A percentile compares a stretch with the other conserved stretches of the same genome.
Evolutionary conservation across 225 moss, liverwort and hornwort genomes (phyloP).

Genomic region (Marchantia paleacea): DNA sequence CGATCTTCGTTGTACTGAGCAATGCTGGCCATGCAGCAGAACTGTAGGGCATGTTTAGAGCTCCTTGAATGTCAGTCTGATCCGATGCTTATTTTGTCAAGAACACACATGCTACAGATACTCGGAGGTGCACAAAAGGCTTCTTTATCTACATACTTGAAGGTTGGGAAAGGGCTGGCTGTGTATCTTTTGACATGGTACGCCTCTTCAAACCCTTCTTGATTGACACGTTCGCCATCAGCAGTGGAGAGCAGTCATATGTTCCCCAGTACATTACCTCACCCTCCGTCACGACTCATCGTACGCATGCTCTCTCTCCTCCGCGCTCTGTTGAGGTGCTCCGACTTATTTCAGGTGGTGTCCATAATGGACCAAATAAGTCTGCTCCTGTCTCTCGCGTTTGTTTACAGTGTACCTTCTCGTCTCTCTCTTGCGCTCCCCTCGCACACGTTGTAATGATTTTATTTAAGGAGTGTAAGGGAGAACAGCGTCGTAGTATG

Average conservation of each 20-base stretch:
- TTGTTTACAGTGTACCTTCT: constrained; percentile 1
- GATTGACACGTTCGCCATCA: background rate
- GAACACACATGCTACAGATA: background rate
- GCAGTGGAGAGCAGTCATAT: background rate
- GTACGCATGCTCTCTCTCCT: background rate
- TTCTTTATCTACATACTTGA: too few relatives aligned
- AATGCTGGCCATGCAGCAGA: background rate
- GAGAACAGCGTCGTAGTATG: background rate
- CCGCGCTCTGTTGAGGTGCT: background rate
- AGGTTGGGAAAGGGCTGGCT: too few relatives aligned
- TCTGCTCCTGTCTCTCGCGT: background rate
- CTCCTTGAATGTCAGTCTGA: background rate
- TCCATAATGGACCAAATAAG: background rate
- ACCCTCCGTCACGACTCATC: background rate
- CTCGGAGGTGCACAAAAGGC: too few relatives aligned
- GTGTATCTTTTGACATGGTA: background rate
- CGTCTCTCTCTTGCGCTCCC: background rate
- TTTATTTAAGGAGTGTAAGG: background rate
- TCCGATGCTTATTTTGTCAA: background rate
- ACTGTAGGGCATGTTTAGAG: background rate
- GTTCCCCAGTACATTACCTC: background rate
- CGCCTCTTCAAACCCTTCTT: background rate
- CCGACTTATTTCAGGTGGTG: background rate
- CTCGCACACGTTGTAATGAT: background rate
- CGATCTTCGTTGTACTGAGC: background rate